phyloP scores from a whole-genome alignment of 2,329 filamentous ascomycete species.

The Colletotrichum musicola region DNA sequence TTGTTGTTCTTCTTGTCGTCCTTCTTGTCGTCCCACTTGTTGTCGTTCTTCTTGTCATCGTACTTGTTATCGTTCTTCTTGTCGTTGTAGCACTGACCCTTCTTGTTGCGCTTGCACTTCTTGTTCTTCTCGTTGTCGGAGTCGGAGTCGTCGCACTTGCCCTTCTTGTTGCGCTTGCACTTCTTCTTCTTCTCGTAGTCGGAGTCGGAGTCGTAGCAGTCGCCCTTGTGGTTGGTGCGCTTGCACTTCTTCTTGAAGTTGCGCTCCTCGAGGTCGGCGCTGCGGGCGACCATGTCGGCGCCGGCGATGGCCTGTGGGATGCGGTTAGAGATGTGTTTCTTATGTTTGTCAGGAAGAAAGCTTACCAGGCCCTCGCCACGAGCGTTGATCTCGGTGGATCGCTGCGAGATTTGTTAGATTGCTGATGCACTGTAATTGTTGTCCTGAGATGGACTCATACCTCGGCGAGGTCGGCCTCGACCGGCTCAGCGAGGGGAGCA shows the following conservation, averaged over 20 bases:
- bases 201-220: conserved; percentile 13
- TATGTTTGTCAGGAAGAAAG: too few species aligned
- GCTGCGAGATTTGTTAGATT: conserved; percentile 7
- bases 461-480: conserved; percentile 16
- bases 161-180: conserved; percentile 36
- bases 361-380: conserved; percentile 21
- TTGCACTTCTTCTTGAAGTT: conserved; percentile 31
- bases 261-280: conserved; percentile 14
- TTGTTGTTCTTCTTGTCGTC: background rate
- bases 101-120: conserved; percentile 10
- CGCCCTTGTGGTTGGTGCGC: conserved; percentile 30
- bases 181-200: conserved; percentile 27
- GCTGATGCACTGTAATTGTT: background rate
- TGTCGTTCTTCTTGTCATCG: conserved; percentile 11
- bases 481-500: conserved; percentile 24
- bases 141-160: conserved; percentile 26
- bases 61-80: conserved; percentile 11
- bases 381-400: conserved; percentile 21
- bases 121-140: conserved; percentile 9
- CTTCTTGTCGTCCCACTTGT: conserved; percentile 19
- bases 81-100: conserved; percentile 6
- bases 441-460: background rate
- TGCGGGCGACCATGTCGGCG: conserved; percentile 2
- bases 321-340: too few species aligned
- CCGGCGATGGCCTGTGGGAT: background rate